Evolutionary conservation across 2,329 filamentous ascomycete species (phyloP).

Genomic region (Coniochaeta prunicola): DNA sequence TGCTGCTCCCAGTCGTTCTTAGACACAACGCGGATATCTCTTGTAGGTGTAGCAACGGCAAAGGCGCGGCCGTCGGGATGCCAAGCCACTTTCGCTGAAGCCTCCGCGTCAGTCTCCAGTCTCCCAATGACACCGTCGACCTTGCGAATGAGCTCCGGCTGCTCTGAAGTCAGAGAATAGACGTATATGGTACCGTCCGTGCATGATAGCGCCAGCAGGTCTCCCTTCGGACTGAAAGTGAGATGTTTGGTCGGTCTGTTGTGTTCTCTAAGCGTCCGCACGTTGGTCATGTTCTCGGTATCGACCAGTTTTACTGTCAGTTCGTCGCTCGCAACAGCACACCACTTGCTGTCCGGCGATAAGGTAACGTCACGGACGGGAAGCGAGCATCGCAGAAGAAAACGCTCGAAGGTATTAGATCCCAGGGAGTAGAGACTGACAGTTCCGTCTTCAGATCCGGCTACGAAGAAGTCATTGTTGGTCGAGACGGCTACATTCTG

Average conservation of each 20-base stretch:
- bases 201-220: conserved; percentile 71
- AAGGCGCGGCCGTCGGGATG: conserved; percentile 93
- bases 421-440: conserved; percentile 86
- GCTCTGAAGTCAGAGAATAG: conserved; percentile 72
- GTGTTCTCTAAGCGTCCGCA: conserved; percentile 78
- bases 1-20: conserved; percentile 85
- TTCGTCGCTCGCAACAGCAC: conserved; percentile 94
- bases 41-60: conserved; percentile 72
- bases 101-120: conserved; percentile 69
- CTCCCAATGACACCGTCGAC: conserved; percentile 79
- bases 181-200: conserved; percentile 86
- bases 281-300: conserved; percentile 66
- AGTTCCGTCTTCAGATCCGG: conserved; percentile 91
- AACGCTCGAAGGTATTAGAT: conserved; percentile 67
- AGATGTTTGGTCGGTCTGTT: conserved; percentile 84
- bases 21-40: conserved; percentile 83
- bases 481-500: conserved; percentile 75
- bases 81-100: conserved; percentile 72
- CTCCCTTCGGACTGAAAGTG: conserved; percentile 75
- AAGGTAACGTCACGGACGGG: conserved; percentile 82
- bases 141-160: conserved; percentile 74
- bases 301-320: conserved; percentile 84
- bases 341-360: conserved; percentile 76
- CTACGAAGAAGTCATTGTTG: conserved; percentile 74
- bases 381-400: conserved; percentile 76